Percentiles rank a stretch among this genome's conserved stretches.
Evolutionary conservation across 306 rosid species (phyloP).

Genomic region (Inga oerstediana): DNA sequence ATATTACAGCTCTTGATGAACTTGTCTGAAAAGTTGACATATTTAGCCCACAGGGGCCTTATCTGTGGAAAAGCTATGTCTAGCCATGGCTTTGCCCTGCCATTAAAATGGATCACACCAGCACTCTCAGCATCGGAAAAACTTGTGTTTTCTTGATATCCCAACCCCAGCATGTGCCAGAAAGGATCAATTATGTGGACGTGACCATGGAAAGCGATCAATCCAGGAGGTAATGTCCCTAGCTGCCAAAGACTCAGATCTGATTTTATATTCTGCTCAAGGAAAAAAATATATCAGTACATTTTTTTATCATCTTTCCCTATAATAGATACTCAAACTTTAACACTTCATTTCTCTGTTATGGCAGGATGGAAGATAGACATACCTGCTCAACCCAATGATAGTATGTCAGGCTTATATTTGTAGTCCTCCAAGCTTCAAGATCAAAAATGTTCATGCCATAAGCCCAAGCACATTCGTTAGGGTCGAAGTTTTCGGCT

Average conservation of each 20-base stretch:
- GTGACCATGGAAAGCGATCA: constrained; percentile 96
- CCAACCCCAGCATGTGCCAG: constrained; percentile 99
- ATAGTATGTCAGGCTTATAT: constrained; percentile 84
- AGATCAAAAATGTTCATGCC: constrained; percentile 99
- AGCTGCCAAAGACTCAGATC: constrained; percentile 98
- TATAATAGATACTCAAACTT: constrained; percentile 21
- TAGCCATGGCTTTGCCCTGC: constrained; percentile 99
- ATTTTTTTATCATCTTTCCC: constrained; percentile 9
- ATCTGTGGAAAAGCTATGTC: constrained; percentile 92
- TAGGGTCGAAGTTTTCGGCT: constrained; percentile 59
- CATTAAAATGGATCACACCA: constrained; percentile 93
- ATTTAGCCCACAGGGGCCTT: constrained; percentile 77
- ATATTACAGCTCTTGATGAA: constrained; percentile 91
- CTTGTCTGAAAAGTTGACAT: constrained; percentile 84
- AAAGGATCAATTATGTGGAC: constrained; percentile 84
- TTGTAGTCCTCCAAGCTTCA: constrained; percentile 94
- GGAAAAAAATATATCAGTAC: constrained; percentile 1
- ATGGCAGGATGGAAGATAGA: constrained; percentile 22
- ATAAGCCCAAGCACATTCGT: constrained; percentile 98
- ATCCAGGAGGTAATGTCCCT: constrained; percentile 98
- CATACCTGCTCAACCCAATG: constrained; percentile 86
- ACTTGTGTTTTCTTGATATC: constrained; percentile 91
- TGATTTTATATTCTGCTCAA: constrained; percentile 88
- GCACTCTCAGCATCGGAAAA: constrained; percentile 69
- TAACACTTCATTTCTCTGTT: neutral